Evolutionary conservation across 371 early-diverging fungal species (phyloP).

Genomic region (Mucor lusitanicus): DNA sequence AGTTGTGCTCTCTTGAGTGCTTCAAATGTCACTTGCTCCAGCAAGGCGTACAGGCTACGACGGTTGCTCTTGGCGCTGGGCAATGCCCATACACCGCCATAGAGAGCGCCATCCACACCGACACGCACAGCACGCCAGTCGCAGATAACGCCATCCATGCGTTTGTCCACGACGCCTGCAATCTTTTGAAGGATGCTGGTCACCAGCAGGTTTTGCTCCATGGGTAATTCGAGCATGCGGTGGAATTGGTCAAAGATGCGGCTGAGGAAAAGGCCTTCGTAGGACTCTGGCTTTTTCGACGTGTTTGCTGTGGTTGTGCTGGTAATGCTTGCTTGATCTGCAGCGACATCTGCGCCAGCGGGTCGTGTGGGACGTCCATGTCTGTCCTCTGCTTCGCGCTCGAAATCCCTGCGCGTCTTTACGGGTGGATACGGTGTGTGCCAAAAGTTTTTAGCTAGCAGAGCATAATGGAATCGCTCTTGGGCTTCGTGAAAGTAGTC

Average conservation of each 20-base stretch:
- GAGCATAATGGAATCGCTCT: slow-evolving; percentile 49
- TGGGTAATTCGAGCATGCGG: slow-evolving; percentile 44
- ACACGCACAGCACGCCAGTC: slow-evolving; percentile 53
- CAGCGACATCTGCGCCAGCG: background rate
- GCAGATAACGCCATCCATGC: slow-evolving; percentile 53
- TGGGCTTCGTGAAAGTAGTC: slow-evolving; percentile 58
- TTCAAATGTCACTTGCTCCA: slow-evolving; percentile 56
- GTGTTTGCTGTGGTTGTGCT: slow-evolving; percentile 14
- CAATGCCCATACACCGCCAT: slow-evolving; percentile 51
- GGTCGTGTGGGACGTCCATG: slow-evolving; percentile 43
- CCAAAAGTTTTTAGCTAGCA: slow-evolving; percentile 54
- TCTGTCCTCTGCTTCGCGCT: slow-evolving; percentile 47
- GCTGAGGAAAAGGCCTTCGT: slow-evolving; percentile 49
- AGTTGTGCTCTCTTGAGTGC: slow-evolving; percentile 52
- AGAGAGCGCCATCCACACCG: slow-evolving; percentile 44
- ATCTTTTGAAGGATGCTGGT: slow-evolving; percentile 54
- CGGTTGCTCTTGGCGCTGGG: slow-evolving; percentile 41
- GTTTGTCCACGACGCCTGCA: slow-evolving; percentile 48
- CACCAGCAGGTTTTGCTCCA: slow-evolving; percentile 51
- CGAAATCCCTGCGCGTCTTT: slow-evolving; percentile 37
- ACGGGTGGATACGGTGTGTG: slow-evolving; percentile 48
- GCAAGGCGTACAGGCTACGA: slow-evolving; percentile 43
- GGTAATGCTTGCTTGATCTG: slow-evolving; percentile 24
- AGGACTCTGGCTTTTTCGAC: slow-evolving; percentile 26
- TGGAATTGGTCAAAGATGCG: slow-evolving; percentile 50